Percentiles rank a stretch among this genome's conserved stretches.
These are phyloP conservation scores for Suhomyces xylopsoci DNA, from an alignment of 805 yeast genomes.

Conservation along the genomic window DNA sequence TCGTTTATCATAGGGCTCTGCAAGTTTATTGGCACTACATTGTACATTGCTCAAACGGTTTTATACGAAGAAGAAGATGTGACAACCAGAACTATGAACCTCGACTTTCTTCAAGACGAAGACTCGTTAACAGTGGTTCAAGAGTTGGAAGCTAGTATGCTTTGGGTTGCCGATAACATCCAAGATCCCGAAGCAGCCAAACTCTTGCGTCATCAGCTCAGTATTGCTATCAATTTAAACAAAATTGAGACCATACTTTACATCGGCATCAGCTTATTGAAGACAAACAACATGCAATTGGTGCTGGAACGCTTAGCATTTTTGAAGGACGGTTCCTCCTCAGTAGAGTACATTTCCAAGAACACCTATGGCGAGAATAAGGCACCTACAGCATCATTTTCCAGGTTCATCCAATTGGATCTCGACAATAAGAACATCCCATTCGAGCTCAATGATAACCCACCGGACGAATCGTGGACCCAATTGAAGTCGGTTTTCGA, in stretches of 20 bases:
- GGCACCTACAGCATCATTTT: slow-evolving; percentile 22
- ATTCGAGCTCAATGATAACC: slow-evolving; percentile 23
- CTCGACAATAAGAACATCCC: slow-evolving; percentile 39
- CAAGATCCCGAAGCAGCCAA: slow-evolving; percentile 9
- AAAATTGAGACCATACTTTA: slow-evolving; percentile 20
- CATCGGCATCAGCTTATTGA: slow-evolving; percentile 12
- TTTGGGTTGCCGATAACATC: slow-evolving; percentile 24
- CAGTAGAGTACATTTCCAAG: slow-evolving; percentile 4
- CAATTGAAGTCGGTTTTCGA: slow-evolving; percentile 18
- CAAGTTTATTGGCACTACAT: slow-evolving; percentile 48
- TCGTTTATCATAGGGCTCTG: slow-evolving; percentile 52
- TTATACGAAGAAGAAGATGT: slow-evolving; percentile 75
- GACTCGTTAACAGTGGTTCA: slow-evolving; percentile 18
- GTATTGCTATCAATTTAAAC: slow-evolving; percentile 26
- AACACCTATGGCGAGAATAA: not conserved
- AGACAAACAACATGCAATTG: not conserved
- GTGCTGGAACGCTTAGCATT: slow-evolving; percentile 5
- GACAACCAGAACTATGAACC: slow-evolving; percentile 59
- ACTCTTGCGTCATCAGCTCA: slow-evolving; percentile 20
- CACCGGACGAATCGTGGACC: slow-evolving; percentile 18
- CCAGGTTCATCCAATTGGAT: slow-evolving; percentile 36
- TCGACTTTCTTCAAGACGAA: slow-evolving; percentile 29
- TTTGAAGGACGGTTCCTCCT: slow-evolving; percentile 15
- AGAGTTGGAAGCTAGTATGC: slow-evolving; percentile 32
- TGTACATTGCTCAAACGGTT: slow-evolving; percentile 53